Evolutionary conservation across 2,329 filamentous ascomycete genomes (phyloP), one percentile per base, ranked within the genome.

Genomic region (Escovopsis sp.): DNA sequence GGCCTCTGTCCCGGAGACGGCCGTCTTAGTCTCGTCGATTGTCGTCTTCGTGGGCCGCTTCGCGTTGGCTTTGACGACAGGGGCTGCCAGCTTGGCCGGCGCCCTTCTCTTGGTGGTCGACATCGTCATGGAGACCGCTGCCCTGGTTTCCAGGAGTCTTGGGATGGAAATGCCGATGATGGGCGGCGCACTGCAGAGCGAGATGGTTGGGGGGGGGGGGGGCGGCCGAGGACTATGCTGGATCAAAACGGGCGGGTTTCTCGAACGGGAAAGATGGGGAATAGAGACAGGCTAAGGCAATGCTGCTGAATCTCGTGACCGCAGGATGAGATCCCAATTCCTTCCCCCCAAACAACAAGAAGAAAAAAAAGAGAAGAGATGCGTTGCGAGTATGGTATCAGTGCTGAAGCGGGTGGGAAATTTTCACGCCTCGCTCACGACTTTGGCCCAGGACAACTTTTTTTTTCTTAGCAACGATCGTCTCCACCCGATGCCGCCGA

Each of bases 71-170:
- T 68, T 73, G 46, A 72, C 63, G 12, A 67, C 63, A 0, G 77
- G 77, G 45, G 69, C 62, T 44, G 71, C 73, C 53, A 80, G 64
- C 61, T 71, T 72, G 48, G 67, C 65, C 46, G 72, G 62, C 44
- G 69, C 64, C 68, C 77, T 80, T 56, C 75, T 66, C 60, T 77
- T 80, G 39, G 74, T 70, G 37, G 74, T 71, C 47, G 75, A 74
- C 70, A 77, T 76, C 47, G 55, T 53, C 52, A 54, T 57, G 46
- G 45, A 44, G 41, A 32, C 36, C 10, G 40, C 15, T 15, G 15
- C 15, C 15, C 15, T 15, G 15, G 15, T 15, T 15, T 15, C 15
- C 32, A 19, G 33, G 28, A 38, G 40, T 11, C n/a, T 6, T 39
- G 26, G 35, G 36, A 23, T 26, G 30, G 15, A 18, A 28, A 26